A percentile compares a stretch with the other conserved stretches of the same genome.
Conservation (phyloP, 164 flowering plant species). For the Paratinospora sagittata region DNA sequence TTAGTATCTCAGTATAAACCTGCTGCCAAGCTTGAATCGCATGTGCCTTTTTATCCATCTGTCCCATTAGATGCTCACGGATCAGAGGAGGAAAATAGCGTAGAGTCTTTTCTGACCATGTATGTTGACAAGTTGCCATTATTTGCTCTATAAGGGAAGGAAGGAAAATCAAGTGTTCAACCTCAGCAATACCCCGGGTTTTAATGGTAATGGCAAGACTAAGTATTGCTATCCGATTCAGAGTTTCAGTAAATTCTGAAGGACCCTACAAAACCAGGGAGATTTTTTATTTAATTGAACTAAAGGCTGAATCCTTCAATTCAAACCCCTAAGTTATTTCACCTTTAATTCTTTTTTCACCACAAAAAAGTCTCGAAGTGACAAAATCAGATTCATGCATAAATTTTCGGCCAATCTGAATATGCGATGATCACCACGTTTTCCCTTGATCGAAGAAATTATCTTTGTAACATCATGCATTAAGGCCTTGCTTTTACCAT, state of each 20-base stretch:
- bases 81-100: slow-evolving; percentile 77
- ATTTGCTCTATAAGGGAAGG: slow-evolving; percentile 83
- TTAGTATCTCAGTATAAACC: slow-evolving; percentile 32
- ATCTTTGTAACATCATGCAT: slow-evolving; percentile 93
- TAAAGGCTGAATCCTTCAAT: neutral
- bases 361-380: slow-evolving; percentile 73
- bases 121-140: slow-evolving; percentile 76
- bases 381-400: slow-evolving; percentile 89
- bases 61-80: slow-evolving; percentile 63
- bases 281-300: neutral
- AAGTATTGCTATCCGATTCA: slow-evolving; percentile 73
- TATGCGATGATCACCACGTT: slow-evolving; percentile 93
- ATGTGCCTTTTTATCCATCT: slow-evolving; percentile 70
- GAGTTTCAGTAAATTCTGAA: slow-evolving; percentile 88
- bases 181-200: slow-evolving; percentile 93
- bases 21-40: slow-evolving; percentile 97
- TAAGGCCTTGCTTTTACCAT: slow-evolving; percentile 79
- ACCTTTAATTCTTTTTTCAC: slow-evolving; percentile 97
- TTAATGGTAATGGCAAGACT: slow-evolving; percentile 90
- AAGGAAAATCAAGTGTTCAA: slow-evolving; percentile 76
- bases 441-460: slow-evolving; percentile 67
- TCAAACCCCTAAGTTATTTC: slow-evolving; percentile 1
- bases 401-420: slow-evolving; percentile 94
- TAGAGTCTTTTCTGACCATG: slow-evolving; percentile 94
- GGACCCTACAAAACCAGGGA: slow-evolving; percentile 60